Base-by-base conservation (phyloP, 352 stramenopile species). In the Pythium vanterpoolii region DNA sequence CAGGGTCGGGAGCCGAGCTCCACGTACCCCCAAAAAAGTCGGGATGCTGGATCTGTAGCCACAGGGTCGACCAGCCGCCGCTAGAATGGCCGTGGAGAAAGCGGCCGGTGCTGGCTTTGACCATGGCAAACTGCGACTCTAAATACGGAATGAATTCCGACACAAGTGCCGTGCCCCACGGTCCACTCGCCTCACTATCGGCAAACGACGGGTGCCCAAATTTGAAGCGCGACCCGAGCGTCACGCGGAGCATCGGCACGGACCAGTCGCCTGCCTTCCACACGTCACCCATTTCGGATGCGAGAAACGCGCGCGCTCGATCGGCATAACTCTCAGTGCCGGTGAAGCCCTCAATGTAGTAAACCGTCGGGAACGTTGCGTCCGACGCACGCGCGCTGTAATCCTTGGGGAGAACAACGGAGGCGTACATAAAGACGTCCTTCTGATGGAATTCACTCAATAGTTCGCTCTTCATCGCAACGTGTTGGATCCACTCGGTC, bases 261-360 rank as follows among this genome's bases (percentile, higher is more conserved):
- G 77, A 65, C 77, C 79, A 89, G 11, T 66, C 59, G 21, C 79
- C 82, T 33, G 64, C 58, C 36, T 87, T 66, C 82, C 82, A 91
- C 10, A 73, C 58, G 3, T 71, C 51, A 1, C 82, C 82, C 70
- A 89, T 84, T 28, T 88, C 79, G 0, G 79, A 89, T 11, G 70
- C 62, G 31, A 91, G 51, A 62, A 91, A 91, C 2, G 49, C 69
- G 38, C 78, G 69, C 1, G 79, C 82, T n/a, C 82, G 77, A 44
- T 77, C 74, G 4, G 73, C 76, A 62, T 88, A 89, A 34, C 64
- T 69, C 56, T 89, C 79, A 0, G 79, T 86, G 19, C 82, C 82
- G 14, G 75, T 86, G 54, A 89, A 91, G 6, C 82, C 82, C 71
- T 91, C 82, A 45, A 91, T 82, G 60, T 88, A 89, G 74, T 87